phyloP scores from a whole-genome alignment of 805 yeast species.

The Lipomyces japonicus region DNA sequence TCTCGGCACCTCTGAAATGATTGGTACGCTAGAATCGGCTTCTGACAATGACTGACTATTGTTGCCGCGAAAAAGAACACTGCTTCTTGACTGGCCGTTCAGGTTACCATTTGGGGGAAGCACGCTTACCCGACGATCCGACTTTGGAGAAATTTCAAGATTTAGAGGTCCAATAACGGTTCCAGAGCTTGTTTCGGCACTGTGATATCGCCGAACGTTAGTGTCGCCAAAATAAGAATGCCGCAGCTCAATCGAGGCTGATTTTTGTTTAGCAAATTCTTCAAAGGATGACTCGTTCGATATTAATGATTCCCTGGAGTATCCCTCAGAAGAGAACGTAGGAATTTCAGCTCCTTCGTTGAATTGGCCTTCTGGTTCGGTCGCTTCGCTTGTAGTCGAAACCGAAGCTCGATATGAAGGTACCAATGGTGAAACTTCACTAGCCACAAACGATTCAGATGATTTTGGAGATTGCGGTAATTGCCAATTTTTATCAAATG shows the following conservation, averaged over 20 bases:
- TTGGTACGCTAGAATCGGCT: too few relatives aligned
- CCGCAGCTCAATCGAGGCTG: neutral
- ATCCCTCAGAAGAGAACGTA: too few relatives aligned
- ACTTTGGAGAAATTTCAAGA: neutral
- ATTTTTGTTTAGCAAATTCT: too few relatives aligned
- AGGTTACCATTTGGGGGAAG: too few relatives aligned
- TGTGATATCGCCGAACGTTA: neutral
- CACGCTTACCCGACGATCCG: neutral
- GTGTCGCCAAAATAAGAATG: neutral
- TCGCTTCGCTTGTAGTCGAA: neutral
- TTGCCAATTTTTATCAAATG: slow-evolving; percentile 25
- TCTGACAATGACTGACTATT: too few relatives aligned
- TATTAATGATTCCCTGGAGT: too few relatives aligned
- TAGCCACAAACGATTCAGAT: slow-evolving; percentile 4
- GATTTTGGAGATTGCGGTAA: slow-evolving; percentile 15
- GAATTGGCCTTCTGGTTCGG: neutral
- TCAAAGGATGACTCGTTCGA: too few relatives aligned
- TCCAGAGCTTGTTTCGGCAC: neutral
- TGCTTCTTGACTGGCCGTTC: too few relatives aligned
- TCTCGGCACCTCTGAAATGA: too few relatives aligned
- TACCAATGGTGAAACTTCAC: slow-evolving; percentile 1
- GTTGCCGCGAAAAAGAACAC: too few relatives aligned
- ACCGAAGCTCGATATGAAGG: neutral
- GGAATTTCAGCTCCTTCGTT: too few relatives aligned
- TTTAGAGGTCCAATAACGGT: neutral